These are phyloP conservation scores for Podosphaera leucotricha DNA, from an alignment of 2,329 filamentous ascomycete genomes.

Conservation along the genomic window DNA sequence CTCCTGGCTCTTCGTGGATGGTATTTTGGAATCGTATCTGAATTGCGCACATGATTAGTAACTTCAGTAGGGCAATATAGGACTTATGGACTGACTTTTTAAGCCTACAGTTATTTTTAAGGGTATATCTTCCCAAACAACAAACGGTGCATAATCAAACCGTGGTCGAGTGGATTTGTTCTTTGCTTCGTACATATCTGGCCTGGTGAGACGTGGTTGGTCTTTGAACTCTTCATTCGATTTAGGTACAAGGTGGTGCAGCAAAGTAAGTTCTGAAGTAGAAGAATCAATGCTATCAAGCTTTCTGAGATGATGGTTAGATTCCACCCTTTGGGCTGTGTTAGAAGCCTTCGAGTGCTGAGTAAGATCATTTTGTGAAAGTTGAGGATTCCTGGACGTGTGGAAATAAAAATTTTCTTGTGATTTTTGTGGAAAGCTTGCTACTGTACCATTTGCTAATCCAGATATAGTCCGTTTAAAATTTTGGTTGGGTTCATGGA, in stretches of 20 bases:
- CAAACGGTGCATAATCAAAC: conserved; percentile 12
- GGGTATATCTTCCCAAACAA: conserved; percentile 10
- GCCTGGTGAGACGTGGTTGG: conserved; percentile 9
- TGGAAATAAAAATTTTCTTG: conserved; percentile 4
- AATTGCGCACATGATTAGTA: neutral
- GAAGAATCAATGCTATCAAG: neutral
- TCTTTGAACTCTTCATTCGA: neutral
- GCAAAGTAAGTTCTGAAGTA: neutral
- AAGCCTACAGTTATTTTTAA: conserved; percentile 10
- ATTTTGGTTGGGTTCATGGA: conserved; percentile 4
- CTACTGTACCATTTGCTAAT: conserved; percentile 3
- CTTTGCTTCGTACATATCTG: conserved; percentile 8
- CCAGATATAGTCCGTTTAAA: conserved; percentile 6
- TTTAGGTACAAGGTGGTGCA: conserved; percentile 2
- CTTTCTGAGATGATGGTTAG: neutral
- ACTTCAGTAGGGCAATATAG: neutral
- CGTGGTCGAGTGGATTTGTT: conserved; percentile 7
- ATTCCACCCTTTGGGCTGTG: neutral
- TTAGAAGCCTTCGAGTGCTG: neutral
- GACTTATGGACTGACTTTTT: conserved; percentile 11
- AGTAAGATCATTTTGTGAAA: neutral
- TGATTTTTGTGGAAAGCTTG: conserved; percentile 6
- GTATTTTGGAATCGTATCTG: conserved; percentile 15
- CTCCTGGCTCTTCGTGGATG: conserved; percentile 13
- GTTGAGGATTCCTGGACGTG: neutral